Evolutionary conservation across 176 grass and related monocot genomes (phyloP).

Genomic region (Eremochloa ophiuroides): DNA sequence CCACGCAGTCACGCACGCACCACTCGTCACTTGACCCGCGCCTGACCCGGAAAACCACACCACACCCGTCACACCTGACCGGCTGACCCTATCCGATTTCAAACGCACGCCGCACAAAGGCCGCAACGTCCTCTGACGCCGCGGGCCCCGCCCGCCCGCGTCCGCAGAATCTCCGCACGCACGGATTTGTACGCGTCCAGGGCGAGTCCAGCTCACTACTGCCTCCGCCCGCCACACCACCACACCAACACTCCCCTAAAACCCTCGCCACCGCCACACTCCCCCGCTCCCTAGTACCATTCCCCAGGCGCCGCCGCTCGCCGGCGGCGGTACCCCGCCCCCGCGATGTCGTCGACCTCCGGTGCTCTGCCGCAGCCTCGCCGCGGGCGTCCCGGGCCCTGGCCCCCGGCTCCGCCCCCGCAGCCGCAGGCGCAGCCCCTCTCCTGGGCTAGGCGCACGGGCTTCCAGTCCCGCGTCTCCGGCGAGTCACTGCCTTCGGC

Average conservation of each 20-base stretch:
- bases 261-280: slow-evolving; percentile 21
- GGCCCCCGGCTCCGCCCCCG: slow-evolving; percentile 60
- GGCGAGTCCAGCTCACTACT: slow-evolving; percentile 32
- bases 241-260: slow-evolving; percentile 19
- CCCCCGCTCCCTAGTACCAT: neutral
- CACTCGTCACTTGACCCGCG: neutral
- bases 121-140: slow-evolving; percentile 37
- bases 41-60: neutral
- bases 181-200: slow-evolving; percentile 27
- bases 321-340: slow-evolving; percentile 14
- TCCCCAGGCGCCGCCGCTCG: slow-evolving; percentile 25
- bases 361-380: slow-evolving; percentile 41
- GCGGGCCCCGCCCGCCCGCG: slow-evolving; percentile 21
- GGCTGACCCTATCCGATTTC: slow-evolving; percentile 24
- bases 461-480: slow-evolving; percentile 59
- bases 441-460: slow-evolving; percentile 94
- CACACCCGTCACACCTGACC: slow-evolving; percentile 12
- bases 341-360: slow-evolving; percentile 36
- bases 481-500: slow-evolving; percentile 48
- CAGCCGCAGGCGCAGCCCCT: slow-evolving; percentile 47
- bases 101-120: slow-evolving; percentile 25
- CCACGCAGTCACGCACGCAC: neutral
- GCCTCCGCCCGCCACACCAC: neutral
- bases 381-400: slow-evolving; percentile 60
- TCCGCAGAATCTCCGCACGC: slow-evolving; percentile 41